Conservation (phyloP, 2,329 filamentous ascomycete genomes). For the Cephalotrichum gorgonifer region DNA sequence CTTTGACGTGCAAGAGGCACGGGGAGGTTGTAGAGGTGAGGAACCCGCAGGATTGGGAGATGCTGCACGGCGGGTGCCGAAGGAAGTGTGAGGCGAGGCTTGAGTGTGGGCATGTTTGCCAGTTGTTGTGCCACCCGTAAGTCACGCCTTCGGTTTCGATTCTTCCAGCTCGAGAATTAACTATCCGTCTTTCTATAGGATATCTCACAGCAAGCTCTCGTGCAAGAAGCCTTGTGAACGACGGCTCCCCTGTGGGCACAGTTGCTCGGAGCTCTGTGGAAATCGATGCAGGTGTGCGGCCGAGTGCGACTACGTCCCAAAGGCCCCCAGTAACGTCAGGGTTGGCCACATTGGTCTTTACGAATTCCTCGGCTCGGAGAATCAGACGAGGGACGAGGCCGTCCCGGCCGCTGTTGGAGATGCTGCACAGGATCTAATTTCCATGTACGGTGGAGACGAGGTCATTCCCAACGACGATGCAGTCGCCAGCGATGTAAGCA, state of each 20-base stretch:
- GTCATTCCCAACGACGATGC: neutral
- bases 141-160: neutral
- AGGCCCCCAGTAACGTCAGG: neutral
- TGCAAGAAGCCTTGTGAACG: constrained; percentile 3
- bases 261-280: constrained; percentile 1
- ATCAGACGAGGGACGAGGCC: neutral
- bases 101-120: constrained; percentile 6
- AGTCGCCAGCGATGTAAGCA: neutral
- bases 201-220: neutral
- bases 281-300: neutral
- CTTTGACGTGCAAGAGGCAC: constrained; percentile 55
- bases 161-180: neutral
- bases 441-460: neutral
- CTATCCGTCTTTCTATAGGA: neutral
- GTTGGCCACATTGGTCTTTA: neutral
- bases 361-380: neutral
- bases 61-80: constrained; percentile 9
- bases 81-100: neutral
- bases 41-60: constrained; percentile 40
- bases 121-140: constrained; percentile 5
- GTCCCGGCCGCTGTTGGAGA: neutral
- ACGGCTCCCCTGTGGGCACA: constrained; percentile 2
- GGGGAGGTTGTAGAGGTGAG: constrained; percentile 36
- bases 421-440: neutral
- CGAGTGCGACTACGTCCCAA: neutral